A percentile compares a stretch with the other conserved stretches of the same genome.
phyloP scores from a whole-genome alignment of 257 asterid species.

The Plantago ovata region DNA sequence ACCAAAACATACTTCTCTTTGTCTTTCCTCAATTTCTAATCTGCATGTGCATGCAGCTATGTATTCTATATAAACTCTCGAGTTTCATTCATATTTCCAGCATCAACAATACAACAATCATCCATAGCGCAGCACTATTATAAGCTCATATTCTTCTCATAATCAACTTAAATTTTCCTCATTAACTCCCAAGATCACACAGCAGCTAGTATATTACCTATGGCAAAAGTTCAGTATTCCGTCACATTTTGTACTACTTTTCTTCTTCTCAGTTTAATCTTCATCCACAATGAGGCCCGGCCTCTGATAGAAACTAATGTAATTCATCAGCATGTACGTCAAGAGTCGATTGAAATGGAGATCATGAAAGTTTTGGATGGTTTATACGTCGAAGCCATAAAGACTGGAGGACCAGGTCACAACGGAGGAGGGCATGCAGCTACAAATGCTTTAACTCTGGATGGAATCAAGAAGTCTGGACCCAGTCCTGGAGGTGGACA shows the following conservation, averaged over 20 bases:
- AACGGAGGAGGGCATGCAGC: constrained; percentile 28
- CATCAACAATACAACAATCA: too few species aligned
- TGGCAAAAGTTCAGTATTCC: constrained; percentile 21
- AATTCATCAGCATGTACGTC: too few species aligned
- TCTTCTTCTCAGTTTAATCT: constrained; percentile 5
- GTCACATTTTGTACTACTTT: constrained; percentile 14
- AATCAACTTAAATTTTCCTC: too few species aligned
- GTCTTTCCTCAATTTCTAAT: too few species aligned
- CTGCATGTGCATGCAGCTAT: too few species aligned
- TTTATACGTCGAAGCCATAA: constrained; percentile 23
- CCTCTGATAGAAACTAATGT: neutral
- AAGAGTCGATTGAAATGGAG: constrained; percentile 14
- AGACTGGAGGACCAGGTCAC: constrained; percentile 29
- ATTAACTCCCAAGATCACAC: too few species aligned
- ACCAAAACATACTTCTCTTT: too few species aligned
- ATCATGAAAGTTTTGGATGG: constrained; percentile 22
- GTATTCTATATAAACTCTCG: too few species aligned
- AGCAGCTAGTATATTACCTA: neutral
- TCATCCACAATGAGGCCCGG: constrained; percentile 19
- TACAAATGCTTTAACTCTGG: constrained; percentile 20
- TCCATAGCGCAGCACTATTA: too few species aligned
- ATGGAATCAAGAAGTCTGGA: constrained; percentile 37
- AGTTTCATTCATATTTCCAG: too few species aligned
- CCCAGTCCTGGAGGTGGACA: constrained; percentile 39
- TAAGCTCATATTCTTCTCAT: too few species aligned